Percentiles rank a stretch among this genome's conserved stretches.
These are phyloP conservation scores for Suhomyces canberraensis DNA, from an alignment of 805 yeast genomes.

Conservation along the genomic window DNA sequence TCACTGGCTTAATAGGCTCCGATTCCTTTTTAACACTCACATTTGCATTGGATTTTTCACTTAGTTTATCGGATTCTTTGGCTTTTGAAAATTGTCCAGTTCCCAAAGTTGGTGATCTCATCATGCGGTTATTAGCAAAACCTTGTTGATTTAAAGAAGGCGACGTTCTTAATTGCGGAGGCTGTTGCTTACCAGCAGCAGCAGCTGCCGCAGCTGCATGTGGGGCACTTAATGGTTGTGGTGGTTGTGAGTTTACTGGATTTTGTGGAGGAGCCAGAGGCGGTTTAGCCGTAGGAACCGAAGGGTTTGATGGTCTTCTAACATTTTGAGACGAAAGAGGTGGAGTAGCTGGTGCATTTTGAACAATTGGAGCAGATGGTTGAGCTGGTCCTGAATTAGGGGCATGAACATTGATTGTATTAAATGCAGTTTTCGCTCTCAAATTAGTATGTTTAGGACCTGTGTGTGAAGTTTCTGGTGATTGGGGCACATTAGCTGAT, in stretches of 20 bases:
- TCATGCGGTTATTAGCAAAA: neutral
- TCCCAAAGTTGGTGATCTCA: neutral
- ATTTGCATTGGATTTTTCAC: neutral
- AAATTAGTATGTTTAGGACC: slow-evolving; percentile 9
- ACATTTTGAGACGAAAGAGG: neutral
- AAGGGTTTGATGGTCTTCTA: neutral
- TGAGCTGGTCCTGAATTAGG: neutral
- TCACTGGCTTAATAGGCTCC: neutral
- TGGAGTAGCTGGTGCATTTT: neutral
- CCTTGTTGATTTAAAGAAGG: neutral
- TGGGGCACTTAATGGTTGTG: neutral
- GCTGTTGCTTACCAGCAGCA: slow-evolving; percentile 5
- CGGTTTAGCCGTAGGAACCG: neutral
- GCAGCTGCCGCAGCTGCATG: slow-evolving; percentile 8
- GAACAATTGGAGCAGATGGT: neutral
- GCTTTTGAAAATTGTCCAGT: neutral
- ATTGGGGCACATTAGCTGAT: neutral
- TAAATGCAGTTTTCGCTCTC: slow-evolving; percentile 20
- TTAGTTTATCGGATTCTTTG: neutral
- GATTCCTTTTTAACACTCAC: neutral
- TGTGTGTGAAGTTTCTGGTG: neutral
- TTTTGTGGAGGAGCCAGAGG: neutral
- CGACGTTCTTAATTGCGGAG: neutral
- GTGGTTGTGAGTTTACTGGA: neutral
- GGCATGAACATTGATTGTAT: slow-evolving; percentile 1